Conservation (phyloP, 1,139 yeast species). For the Magnusiomyces fungicola region DNA sequence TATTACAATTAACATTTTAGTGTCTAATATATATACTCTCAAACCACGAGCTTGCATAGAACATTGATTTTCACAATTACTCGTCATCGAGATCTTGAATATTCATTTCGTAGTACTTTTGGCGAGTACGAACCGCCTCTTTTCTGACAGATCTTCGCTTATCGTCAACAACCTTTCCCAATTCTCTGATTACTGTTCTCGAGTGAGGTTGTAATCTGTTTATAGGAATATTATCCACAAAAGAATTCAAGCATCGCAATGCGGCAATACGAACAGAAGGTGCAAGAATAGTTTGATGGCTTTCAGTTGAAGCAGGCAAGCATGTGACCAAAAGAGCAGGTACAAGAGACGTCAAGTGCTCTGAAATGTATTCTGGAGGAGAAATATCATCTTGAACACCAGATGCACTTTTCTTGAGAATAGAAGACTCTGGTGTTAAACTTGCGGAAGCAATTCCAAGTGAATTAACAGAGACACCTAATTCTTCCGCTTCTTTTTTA, state of each 20-base stretch:
- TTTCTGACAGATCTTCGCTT: constrained; percentile 66
- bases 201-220: constrained; percentile 47
- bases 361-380: constrained; percentile 39
- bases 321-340: constrained; percentile 41
- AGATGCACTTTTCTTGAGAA: background rate
- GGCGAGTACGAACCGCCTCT: constrained; percentile 72
- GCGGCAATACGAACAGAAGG: constrained; percentile 49
- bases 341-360: constrained; percentile 50
- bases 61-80: background rate
- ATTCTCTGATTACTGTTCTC: constrained; percentile 40
- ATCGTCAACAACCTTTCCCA: constrained; percentile 61
- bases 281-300: constrained; percentile 15
- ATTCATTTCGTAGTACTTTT: constrained; percentile 54
- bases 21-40: no score
- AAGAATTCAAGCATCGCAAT: constrained; percentile 46
- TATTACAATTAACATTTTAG: no score
- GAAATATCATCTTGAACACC: background rate
- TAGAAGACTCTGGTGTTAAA: background rate
- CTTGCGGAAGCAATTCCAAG: background rate
- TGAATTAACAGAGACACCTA: background rate
- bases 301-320: background rate
- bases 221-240: constrained; percentile 39
- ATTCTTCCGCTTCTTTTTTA: background rate
- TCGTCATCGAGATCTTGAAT: constrained; percentile 5
- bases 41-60: no score